Evolutionary conservation across 495 filamentous ascomycete species (phyloP).

Genomic region (Choiromyces venosus): DNA sequence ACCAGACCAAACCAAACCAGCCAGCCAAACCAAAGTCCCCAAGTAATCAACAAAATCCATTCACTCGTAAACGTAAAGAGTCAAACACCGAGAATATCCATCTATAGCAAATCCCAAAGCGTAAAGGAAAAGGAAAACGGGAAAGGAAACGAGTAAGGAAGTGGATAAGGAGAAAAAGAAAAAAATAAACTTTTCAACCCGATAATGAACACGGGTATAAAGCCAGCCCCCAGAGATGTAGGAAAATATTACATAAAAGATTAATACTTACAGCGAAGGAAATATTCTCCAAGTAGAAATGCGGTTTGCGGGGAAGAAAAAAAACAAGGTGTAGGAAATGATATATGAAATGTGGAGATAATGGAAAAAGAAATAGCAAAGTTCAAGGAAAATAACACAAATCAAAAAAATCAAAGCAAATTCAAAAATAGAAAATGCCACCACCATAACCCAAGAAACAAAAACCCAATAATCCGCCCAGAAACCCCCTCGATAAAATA

Average conservation of each 20-base stretch:
- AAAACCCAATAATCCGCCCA: conserved; percentile 11
- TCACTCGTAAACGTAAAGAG: conserved; percentile 4
- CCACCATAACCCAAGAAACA: conserved; percentile 5
- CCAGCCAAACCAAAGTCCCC: neutral
- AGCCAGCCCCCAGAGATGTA: conserved; percentile 9
- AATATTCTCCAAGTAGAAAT: conserved; percentile 13
- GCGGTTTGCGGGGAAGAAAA: neutral
- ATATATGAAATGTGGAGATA: conserved; percentile 17
- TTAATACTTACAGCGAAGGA: conserved; percentile 38
- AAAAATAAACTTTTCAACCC: conserved; percentile 4
- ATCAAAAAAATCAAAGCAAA: conserved; percentile 12
- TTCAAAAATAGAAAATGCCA: conserved; percentile 28
- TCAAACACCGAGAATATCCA: conserved; percentile 4
- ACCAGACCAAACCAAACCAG: neutral
- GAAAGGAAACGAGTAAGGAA: neutral
- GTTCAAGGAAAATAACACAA: conserved; percentile 19
- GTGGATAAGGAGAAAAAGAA: conserved; percentile 1
- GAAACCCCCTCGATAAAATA: conserved; percentile 19
- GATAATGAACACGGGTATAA: conserved; percentile 3
- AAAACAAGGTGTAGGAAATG: conserved; percentile 8
- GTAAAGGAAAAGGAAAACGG: conserved; percentile 1
- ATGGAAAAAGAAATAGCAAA: conserved; percentile 21
- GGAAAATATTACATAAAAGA: conserved; percentile 36
- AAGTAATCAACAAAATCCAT: neutral
- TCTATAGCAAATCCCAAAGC: conserved; percentile 8